Percentiles rank a stretch among this genome's conserved stretches.
phyloP scores from a whole-genome alignment of 805 yeast genomes.

The Spathaspora gorwiae region DNA sequence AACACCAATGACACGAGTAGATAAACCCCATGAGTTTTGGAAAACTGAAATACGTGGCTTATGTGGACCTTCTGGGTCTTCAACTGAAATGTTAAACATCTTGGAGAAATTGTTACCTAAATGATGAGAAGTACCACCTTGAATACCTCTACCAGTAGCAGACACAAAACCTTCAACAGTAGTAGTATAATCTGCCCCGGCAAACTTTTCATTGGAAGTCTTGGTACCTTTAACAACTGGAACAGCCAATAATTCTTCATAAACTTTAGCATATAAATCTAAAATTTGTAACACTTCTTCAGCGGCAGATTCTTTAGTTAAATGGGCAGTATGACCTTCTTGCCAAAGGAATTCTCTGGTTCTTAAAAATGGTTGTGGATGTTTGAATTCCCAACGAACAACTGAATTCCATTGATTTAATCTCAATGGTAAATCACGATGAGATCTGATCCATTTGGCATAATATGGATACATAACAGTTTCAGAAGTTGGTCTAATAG shows the following conservation, averaged over 20 bases:
- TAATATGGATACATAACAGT: slow-evolving; percentile 99
- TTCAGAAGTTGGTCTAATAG: slow-evolving; percentile 98
- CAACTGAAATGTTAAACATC: slow-evolving; percentile 95
- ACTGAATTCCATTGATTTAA: slow-evolving; percentile 99
- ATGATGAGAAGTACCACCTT: slow-evolving; percentile 98
- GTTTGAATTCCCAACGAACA: slow-evolving; percentile 99
- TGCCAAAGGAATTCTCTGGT: slow-evolving; percentile 99
- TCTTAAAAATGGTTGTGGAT: slow-evolving; percentile 98
- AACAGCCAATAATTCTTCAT: slow-evolving; percentile 91
- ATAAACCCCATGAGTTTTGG: slow-evolving; percentile 99
- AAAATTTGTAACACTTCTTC: slow-evolving; percentile 82
- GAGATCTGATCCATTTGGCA: slow-evolving; percentile 97
- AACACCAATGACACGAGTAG: slow-evolving; percentile 98
- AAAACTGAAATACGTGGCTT: slow-evolving; percentile 82
- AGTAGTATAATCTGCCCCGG: slow-evolving; percentile 95
- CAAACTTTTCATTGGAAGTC: slow-evolving; percentile 97
- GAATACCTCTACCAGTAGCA: slow-evolving; percentile 99
- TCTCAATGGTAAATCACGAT: slow-evolving; percentile 94
- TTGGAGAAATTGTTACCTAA: slow-evolving; percentile 97
- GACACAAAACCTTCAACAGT: slow-evolving; percentile 96
- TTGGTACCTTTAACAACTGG: slow-evolving; percentile 94
- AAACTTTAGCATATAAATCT: slow-evolving; percentile 78
- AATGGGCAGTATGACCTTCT: slow-evolving; percentile 98
- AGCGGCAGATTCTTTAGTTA: slow-evolving; percentile 75
- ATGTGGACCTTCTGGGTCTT: slow-evolving; percentile 88